phyloP scores from a whole-genome alignment of 1,284 basidiomycete genomes.

The Leccinum brunneo-olivaceum region DNA sequence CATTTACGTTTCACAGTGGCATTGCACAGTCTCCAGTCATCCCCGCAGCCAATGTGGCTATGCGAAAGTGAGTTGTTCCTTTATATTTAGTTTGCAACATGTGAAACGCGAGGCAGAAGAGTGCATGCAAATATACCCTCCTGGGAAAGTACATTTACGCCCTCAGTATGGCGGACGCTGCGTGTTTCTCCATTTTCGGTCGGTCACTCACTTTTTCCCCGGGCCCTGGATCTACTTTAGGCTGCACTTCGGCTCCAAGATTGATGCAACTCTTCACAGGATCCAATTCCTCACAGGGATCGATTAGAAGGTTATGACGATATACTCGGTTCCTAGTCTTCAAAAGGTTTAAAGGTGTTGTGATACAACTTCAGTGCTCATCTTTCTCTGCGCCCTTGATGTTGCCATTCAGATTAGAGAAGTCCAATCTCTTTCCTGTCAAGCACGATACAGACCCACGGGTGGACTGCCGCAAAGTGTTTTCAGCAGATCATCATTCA shows the following conservation, averaged over 20 bases:
- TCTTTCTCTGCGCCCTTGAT: conserved; percentile 11
- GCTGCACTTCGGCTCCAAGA: conserved; percentile 1
- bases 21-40: background rate
- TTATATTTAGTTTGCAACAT: conserved; percentile 12
- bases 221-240: background rate
- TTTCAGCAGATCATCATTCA: conserved; percentile 8
- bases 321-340: background rate
- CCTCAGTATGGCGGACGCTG: background rate
- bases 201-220: background rate
- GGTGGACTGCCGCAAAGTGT: conserved; percentile 21
- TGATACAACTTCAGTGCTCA: background rate
- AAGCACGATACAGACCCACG: conserved; percentile 16
- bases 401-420: conserved; percentile 11
- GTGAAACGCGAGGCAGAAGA: conserved; percentile 16
- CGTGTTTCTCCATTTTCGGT: conserved; percentile 9
- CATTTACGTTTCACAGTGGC: background rate
- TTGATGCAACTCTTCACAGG: background rate
- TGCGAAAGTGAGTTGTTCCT: background rate
- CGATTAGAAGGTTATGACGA: background rate
- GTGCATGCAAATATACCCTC: background rate
- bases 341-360: conserved; percentile 8
- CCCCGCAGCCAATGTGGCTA: background rate
- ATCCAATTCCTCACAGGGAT: background rate
- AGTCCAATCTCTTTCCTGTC: conserved; percentile 15
- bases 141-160: conserved; percentile 7